Base-by-base conservation (phyloP, 2,329 filamentous ascomycete genomes). In the Fusarium sp. region DNA sequence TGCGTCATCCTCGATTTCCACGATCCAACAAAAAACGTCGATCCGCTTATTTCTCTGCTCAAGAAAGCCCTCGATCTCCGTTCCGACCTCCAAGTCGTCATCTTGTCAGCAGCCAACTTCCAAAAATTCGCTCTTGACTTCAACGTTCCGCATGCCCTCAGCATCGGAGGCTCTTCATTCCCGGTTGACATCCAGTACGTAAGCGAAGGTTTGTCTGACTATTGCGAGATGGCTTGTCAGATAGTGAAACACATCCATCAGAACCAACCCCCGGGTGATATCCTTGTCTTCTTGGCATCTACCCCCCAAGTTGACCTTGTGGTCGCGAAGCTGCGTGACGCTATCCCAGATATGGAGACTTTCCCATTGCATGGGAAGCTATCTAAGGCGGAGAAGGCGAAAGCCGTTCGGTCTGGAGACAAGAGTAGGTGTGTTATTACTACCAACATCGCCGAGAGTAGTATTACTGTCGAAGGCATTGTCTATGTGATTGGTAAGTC, bases 151-250 rank as follows among this genome's bases (percentile, higher is more conserved):
- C 11, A 45, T 5, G 4, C 6, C 44, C 18, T 45, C 44, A 15
- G 6, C 9, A 1, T 45, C 12, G 25, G 16, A 25, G 16, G 16
- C 16, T 1, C 10, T 27, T 3, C 9, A 45, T 27, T 27, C 18
- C 18, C 44, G 44, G 18, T 45, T 15, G 1, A 7, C 4, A 7
- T 27, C 18, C 8, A 21, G 19, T 21, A 45, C 44, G 10, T 27
- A 4, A 5, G 3, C 12, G 18, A 21, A 10, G 25, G 0, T 27
- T 0, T 0, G 5, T 2, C 23, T 27, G 9, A 45, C 25, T 45
- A 21, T 21, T 45, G 9, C 44, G 25, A 10, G 18, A 7, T 0
- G 12, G 12, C 25, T 27, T 21, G 14, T 25, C 8, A 5, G 1
- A 4, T 1, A 10, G 42, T 45, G 18, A 7, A 3, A 0, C 0